Conservation (phyloP, 805 yeast genomes). For the Kodamaea hsintzibuensis region DNA sequence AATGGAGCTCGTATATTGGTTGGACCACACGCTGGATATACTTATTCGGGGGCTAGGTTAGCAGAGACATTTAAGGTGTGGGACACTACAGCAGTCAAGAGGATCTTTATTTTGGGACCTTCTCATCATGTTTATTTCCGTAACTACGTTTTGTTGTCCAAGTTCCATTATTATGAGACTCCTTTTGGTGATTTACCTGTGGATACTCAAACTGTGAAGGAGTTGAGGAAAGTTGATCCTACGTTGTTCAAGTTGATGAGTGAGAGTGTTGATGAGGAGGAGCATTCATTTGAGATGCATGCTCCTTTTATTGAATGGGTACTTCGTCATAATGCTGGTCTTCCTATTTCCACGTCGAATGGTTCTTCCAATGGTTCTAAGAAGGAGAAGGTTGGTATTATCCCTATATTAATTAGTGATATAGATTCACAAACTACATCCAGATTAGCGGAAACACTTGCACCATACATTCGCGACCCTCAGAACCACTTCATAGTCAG, state of each 20-base stretch:
- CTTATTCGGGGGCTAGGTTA: conserved; percentile 75
- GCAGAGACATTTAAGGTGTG: conserved; percentile 75
- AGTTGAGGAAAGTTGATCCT: conserved; percentile 33
- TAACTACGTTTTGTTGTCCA: conserved; percentile 55
- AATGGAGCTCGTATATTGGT: conserved; percentile 42
- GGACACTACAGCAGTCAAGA: conserved; percentile 55
- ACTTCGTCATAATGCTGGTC: not conserved
- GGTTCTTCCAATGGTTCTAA: not conserved
- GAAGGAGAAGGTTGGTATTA: conserved; percentile 29
- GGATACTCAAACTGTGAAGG: conserved; percentile 49
- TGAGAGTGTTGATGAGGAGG: conserved; percentile 67
- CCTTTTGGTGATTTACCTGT: conserved; percentile 79
- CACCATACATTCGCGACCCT: conserved; percentile 54
- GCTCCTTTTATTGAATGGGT: conserved; percentile 57
- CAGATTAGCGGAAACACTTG: conserved; percentile 48
- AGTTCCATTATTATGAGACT: conserved; percentile 62
- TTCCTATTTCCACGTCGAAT: not conserved
- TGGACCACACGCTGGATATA: conserved; percentile 83
- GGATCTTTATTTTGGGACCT: conserved; percentile 87
- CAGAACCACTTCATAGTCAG: conserved; percentile 73
- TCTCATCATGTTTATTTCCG: conserved; percentile 85
- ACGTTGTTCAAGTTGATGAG: conserved; percentile 57
- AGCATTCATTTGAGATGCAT: conserved; percentile 96
- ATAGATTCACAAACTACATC: conserved; percentile 47
- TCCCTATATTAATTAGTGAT: conserved; percentile 77